Evolutionary conservation across 805 yeast species (phyloP), one percentile per base, ranked within the genome.

Genomic region (Kodamaea sagamina): DNA sequence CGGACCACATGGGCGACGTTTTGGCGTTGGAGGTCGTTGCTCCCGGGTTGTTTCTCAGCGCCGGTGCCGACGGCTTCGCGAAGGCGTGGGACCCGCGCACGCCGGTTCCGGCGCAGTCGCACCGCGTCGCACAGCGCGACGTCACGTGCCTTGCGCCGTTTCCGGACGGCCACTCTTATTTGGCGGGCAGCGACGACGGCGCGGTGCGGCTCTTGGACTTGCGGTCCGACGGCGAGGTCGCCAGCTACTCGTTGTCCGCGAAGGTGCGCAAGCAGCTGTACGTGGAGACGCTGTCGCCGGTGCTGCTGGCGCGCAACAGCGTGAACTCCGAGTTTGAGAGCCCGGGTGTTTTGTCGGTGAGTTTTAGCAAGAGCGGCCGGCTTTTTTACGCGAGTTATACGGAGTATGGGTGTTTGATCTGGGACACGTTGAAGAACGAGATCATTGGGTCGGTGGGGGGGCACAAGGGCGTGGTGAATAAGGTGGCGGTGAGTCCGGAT

Each of bases 141-240:
- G 78, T 86, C 16, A 83, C 82, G 39, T 47, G 65, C 31, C 49
- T 85, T 5, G 71, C 75, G 47, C 79, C 79, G 53, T 82, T 83
- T 57, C 88, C 88, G 6, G 84, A 81, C 48, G 88, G 88, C 1
- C 68, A 82, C 46, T 74, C 88, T 1, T 79, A 89, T 52, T 79
- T 77, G 0, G 74, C 84, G 2, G 96, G 96, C 1, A 75, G 85
- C 35, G 97, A 89, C 55, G 95, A 86, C 59, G 90, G 92, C 3
- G 59, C 73, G 0, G 68, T 86, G 18, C 72, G 86, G 46, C 62
- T 88, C 43, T 85, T 78, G 61, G 97, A 89, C 59, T 61, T 87
- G 35, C 72, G 97, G 48, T 73, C 89, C 1, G 95, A 86, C 57
- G 79, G 93, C 49, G 82, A 78, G 49, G 57, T 89, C 32, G 73